Base-by-base conservation (phyloP, 2,329 filamentous ascomycete genomes). In the Diplodia scrobiculata region DNA sequence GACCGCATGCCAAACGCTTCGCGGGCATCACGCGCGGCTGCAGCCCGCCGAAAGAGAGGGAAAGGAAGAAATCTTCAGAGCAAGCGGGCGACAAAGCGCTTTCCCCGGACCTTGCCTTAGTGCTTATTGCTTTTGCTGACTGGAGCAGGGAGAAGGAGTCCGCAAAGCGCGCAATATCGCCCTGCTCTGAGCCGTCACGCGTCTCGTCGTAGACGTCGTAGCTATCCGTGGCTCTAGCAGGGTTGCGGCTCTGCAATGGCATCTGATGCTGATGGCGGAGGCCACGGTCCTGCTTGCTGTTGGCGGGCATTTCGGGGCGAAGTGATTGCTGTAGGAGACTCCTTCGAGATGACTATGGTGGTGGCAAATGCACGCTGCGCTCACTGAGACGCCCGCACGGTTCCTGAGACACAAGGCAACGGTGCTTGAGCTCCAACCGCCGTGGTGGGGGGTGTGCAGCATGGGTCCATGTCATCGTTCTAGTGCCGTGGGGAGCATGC, bases 331-430 rank as follows among this genome's bases (percentile, higher is more conserved):
- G 14, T 29, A 14, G 27, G 38, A 14, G 27, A 36, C 27, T 59
- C 36, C 14, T 59, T 47, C 36, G n/a, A 47, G 58, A 27, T 25
- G 25, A 3, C 25, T 25, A 25, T 25, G 25, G 25, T 3, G 45
- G 45, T 62, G 58, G 58, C 58, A 62, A 62, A 62, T 50, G 58
- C 58, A 60, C 25, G 55, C 27, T 34, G 38, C 21, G 25, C 19
- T 47, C 38, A 60, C 38, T 36, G 55, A 50, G 29, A 47, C 41
- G 27, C n/a, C 45, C n/a, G 29, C 19, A 50, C 10, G 58, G 58
- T 62, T 62, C 29, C 58, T 50, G 45, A 62, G 58, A 62, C 52
- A 21, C 45, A 27, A 62, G 58, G 58, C 58, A 51, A 50, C 58
- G 27, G n/a, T 32, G 10, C 27, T 27, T 13, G n/a, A 34, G 29